Evolutionary conservation across 352 stramenopile species (phyloP), one percentile per base, ranked within the genome.

Genomic region (Phytophthora parvispora): DNA sequence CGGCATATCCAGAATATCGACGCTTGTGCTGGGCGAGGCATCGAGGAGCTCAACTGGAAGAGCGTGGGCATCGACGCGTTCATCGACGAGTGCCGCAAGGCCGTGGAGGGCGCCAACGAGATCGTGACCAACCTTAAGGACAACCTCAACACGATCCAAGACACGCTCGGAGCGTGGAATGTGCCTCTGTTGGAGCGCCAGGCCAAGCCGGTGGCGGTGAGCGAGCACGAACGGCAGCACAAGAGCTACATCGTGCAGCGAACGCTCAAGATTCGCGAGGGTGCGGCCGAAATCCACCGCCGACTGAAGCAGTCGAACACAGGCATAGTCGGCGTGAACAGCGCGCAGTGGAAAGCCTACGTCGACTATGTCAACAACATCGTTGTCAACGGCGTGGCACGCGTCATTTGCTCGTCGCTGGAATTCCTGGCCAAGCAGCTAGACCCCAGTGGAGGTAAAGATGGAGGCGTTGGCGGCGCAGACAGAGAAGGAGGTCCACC

Each of bases 281-380:
- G 92, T 16, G 97, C 97, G 5, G 91, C 97, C 10, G 92, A 98
- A 79, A 99, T 99, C 72, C 94, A 99, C 62, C 87, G 88, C 16
- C 87, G 98, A 20, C 62, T 99, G 45, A 99, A 99, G 74, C 95
- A 99, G 65, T 98, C 93, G 2, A 99, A 99, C 73, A 96, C 97
- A 16, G 84, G 97, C 9, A 94, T 99, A 29, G 92, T 98, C 12
- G 83, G 88, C 13, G 96, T 97, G 40, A 98, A 98, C 66, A 94
- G 87, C 27, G 96, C 95, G n/a, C 87, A 99, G 74, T 99, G 98
- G 98, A 97, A 96, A 56, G 93, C 92, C 15, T 99, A 99, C 66
- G 91, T 99, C 20, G 95, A 99, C 70, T 99, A 99, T 64, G 93
- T 99, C 50, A 99, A 99, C 78, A 99, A 97, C 72, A 97, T 99